A percentile compares a stretch with the other conserved stretches of the same genome.
Evolutionary conservation across 495 filamentous ascomycete species (phyloP).

Genomic region (Cairneyella variabilis): DNA sequence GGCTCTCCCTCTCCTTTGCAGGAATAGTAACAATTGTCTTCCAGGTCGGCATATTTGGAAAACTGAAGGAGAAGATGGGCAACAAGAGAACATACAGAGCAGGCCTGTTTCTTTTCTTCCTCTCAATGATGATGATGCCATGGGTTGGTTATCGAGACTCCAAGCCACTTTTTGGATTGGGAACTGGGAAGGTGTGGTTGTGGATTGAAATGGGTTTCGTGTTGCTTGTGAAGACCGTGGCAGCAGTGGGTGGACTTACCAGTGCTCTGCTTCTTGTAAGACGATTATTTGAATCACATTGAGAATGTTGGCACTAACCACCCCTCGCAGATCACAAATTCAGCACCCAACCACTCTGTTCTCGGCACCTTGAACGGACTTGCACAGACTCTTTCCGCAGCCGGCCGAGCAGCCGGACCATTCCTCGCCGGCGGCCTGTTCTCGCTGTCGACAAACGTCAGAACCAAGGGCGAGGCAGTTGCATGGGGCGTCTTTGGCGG

Average conservation of each 20-base stretch:
- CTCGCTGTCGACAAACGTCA: slow-evolving; percentile 61
- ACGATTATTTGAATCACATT: too few species aligned
- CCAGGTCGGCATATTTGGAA: slow-evolving; percentile 79
- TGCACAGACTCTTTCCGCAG: slow-evolving; percentile 89
- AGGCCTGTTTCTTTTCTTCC: slow-evolving; percentile 74
- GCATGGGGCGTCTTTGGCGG: slow-evolving; percentile 67
- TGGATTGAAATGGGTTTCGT: slow-evolving; percentile 75
- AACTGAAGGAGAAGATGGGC: slow-evolving; percentile 73
- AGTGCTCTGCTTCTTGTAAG: slow-evolving; percentile 77
- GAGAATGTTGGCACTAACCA: slow-evolving; percentile 18
- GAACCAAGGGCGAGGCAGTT: slow-evolving; percentile 74
- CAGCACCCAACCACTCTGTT: slow-evolving; percentile 77
- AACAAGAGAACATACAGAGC: slow-evolving; percentile 79
- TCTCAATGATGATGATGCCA: slow-evolving; percentile 84
- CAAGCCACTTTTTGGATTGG: slow-evolving; percentile 37
- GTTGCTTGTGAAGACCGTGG: slow-evolving; percentile 82
- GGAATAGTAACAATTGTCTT: slow-evolving; percentile 83
- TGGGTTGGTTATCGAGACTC: slow-evolving; percentile 76
- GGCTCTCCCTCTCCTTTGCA: slow-evolving; percentile 79
- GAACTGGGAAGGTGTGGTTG: slow-evolving; percentile 57
- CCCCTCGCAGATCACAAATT: slow-evolving; percentile 76
- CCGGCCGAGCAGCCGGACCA: slow-evolving; percentile 82
- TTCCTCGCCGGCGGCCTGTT: slow-evolving; percentile 85
- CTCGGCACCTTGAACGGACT: slow-evolving; percentile 90
- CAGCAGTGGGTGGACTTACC: slow-evolving; percentile 83